These are phyloP conservation scores for Triticum aestivum DNA, from an alignment of 176 grass and related monocot species.

Conservation along the genomic window DNA sequence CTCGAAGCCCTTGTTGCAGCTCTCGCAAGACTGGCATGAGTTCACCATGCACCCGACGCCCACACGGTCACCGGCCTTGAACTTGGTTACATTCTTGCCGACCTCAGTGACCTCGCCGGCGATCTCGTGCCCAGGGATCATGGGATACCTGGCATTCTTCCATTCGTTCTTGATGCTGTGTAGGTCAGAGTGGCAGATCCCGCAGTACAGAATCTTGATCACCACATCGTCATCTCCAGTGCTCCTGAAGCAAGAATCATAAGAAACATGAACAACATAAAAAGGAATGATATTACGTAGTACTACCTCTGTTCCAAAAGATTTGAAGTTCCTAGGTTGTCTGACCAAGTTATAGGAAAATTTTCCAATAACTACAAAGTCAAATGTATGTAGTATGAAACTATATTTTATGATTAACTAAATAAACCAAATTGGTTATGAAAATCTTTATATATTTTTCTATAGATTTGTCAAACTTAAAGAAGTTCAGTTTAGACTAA, in stretches of 20 bases:
- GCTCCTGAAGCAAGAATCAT: conserved; percentile 25
- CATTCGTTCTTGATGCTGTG: conserved; percentile 78
- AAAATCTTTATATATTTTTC: too few species aligned
- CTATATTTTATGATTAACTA: too few species aligned
- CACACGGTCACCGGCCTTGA: conserved; percentile 52
- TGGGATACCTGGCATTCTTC: conserved; percentile 47
- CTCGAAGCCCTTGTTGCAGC: conserved; percentile 48
- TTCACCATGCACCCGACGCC: conserved; percentile 67
- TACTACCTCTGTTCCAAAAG: too few species aligned
- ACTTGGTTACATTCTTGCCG: conserved; percentile 44
- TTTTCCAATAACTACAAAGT: too few species aligned
- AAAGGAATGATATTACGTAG: not conserved
- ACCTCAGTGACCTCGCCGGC: conserved; percentile 48
- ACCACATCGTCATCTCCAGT: conserved; percentile 69
- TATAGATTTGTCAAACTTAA: too few species aligned
- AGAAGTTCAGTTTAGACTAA: too few species aligned
- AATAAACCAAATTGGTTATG: too few species aligned
- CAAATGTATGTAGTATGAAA: too few species aligned
- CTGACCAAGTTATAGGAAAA: too few species aligned
- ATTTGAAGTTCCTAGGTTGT: too few species aligned
- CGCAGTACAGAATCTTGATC: conserved; percentile 75
- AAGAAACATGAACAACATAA: not conserved
- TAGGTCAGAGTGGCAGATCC: conserved; percentile 77
- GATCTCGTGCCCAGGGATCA: conserved; percentile 81
- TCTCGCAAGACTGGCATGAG: conserved; percentile 48